These are phyloP conservation scores for Trametes maxima DNA, from an alignment of 768 basidiomycete species.

Conservation along the genomic window DNA sequence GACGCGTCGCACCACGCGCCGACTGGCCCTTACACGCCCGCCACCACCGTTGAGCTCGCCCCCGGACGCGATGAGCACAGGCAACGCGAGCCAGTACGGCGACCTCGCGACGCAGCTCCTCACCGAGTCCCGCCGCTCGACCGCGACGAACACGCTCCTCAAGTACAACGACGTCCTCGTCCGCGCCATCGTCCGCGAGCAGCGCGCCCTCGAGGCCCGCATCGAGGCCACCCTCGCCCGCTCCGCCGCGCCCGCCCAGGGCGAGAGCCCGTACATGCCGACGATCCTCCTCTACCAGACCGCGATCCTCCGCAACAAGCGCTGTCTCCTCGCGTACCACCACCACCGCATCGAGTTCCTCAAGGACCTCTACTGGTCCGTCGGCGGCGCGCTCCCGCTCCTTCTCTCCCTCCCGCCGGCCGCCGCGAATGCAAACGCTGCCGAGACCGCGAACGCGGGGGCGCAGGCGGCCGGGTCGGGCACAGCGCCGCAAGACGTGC, in stretches of 20 bases:
- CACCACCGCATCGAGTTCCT: constrained; percentile 82
- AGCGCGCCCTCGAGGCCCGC: constrained; percentile 79
- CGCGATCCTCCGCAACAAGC: constrained; percentile 88
- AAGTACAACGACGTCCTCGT: constrained; percentile 93
- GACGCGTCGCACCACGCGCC: background rate
- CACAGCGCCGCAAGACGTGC: constrained; percentile 45
- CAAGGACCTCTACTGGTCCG: constrained; percentile 86
- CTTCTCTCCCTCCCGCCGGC: constrained; percentile 55
- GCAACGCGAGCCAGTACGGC: constrained; percentile 66
- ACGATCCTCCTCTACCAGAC: constrained; percentile 86
- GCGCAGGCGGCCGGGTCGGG: constrained; percentile 1
- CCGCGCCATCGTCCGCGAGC: constrained; percentile 85
- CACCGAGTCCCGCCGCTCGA: constrained; percentile 83
- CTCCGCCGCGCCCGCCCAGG: constrained; percentile 29
- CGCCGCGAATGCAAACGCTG: constrained; percentile 25
- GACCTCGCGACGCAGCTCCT: constrained; percentile 90
- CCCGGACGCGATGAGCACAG: constrained; percentile 31
- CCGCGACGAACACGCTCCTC: constrained; percentile 77
- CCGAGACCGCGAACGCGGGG: background rate
- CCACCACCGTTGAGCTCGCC: background rate
- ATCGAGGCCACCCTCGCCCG: constrained; percentile 39
- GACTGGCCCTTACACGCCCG: background rate
- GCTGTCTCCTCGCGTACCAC: constrained; percentile 95
- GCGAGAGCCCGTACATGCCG: constrained; percentile 43
- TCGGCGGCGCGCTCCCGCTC: constrained; percentile 85